Conservation (phyloP, 495 filamentous ascomycete species). For the Aspergillus campestris region DNA sequence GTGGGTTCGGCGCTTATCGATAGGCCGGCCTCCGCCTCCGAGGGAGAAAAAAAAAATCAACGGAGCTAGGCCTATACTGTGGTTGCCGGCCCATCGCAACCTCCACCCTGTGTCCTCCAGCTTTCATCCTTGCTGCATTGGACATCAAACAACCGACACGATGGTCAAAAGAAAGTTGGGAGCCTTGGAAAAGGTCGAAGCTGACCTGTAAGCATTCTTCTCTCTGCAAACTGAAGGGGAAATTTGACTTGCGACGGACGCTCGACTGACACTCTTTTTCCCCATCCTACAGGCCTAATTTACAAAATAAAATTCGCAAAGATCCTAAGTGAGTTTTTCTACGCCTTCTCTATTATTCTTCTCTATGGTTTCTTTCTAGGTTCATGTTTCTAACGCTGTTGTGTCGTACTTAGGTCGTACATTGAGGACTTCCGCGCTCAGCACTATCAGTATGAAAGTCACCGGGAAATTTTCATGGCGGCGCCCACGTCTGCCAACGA, state of each 20-base stretch:
- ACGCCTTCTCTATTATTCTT: background rate
- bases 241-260: conserved; percentile 19
- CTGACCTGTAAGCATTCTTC: conserved; percentile 55
- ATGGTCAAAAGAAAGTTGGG: conserved; percentile 84
- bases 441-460: conserved; percentile 85
- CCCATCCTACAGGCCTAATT: conserved; percentile 49
- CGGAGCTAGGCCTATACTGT: conserved; percentile 13
- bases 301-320: conserved; percentile 81
- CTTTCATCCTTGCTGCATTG: background rate
- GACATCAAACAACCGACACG: conserved; percentile 10
- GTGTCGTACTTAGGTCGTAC: conserved; percentile 52
- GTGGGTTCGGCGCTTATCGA: conserved; percentile 33
- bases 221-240: background rate
- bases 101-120: conserved; percentile 15
- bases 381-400: conserved; percentile 3
- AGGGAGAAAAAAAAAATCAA: conserved; percentile 34
- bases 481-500: conserved; percentile 69
- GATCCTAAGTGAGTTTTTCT: conserved; percentile 58
- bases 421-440: conserved; percentile 78
- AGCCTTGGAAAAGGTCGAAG: conserved; percentile 91
- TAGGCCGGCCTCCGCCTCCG: conserved; percentile 15
- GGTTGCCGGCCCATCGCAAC: conserved; percentile 6
- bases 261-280: conserved; percentile 4
- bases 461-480: conserved; percentile 81
- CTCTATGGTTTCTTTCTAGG: background rate